phyloP scores from a whole-genome alignment of 148 eudicot species.

The Heliosperma pusillum region DNA sequence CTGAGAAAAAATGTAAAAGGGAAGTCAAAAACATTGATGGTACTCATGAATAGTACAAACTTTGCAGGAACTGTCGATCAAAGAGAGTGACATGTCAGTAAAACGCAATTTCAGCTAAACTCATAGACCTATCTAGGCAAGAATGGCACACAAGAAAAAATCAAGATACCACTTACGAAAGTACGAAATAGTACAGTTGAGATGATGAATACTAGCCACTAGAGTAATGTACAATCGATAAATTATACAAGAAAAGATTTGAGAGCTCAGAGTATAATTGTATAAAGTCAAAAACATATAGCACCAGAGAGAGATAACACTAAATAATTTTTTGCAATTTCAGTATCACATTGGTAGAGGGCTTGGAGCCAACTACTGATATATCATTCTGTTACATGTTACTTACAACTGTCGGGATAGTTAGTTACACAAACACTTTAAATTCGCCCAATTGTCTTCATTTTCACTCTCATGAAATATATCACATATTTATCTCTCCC shows the following conservation, averaged over 20 bases:
- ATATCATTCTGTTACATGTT: no score
- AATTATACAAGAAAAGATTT: background rate
- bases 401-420: no score
- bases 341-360: no score
- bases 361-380: no score
- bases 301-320: no score
- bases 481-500: no score
- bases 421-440: no score
- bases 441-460: no score
- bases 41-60: background rate
- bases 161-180: background rate
- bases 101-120: background rate
- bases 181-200: background rate
- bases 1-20: constrained; percentile 27
- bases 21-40: background rate
- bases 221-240: background rate
- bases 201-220: background rate
- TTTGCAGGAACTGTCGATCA: constrained; percentile 8
- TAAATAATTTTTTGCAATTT: no score
- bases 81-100: background rate
- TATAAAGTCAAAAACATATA: background rate
- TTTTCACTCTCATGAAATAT: no score
- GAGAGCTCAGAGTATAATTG: no score
- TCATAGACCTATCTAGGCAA: background rate
- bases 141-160: background rate